Evolutionary conservation across 2,329 filamentous ascomycete species (phyloP), one percentile per base, ranked within the genome.

Genomic region (Colletotrichum sp.): DNA sequence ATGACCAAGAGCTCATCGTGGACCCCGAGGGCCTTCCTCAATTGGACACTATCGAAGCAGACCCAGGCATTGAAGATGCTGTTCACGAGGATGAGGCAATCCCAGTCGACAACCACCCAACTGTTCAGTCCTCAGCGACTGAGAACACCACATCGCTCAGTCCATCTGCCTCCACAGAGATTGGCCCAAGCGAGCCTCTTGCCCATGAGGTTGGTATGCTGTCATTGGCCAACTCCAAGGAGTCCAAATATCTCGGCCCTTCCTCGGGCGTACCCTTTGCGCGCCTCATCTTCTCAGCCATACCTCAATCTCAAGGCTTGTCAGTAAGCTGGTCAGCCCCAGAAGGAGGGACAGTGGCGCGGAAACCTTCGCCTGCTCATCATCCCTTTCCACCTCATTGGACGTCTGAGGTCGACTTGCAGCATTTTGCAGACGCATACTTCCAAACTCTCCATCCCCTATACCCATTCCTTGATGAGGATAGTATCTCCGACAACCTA

Each of bases 251-350:
- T 67, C 87, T 91, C 16, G 89, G 89, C 0, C 89, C 89, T 5
- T 91, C 89, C 0, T 90, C 88, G 48, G 89, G 89, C 1, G 89
- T 88, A 70, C 89, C 89, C 52, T 84, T 91, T 15, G 88, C 88
- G 2, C 86, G 87, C 2, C 82, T 89, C 5, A 84, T 90, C 75
- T 83, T 90, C 28, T 67, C 12, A 83, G 85, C 24, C 85, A 82
- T 10, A 81, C 83, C 5, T 82, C 83, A 12, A 67, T 66, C 63
- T 15, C 63, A 48, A 24, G 63, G 63, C n/a, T 26, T 66, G 36
- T 66, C 63, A 8, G 63, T 66, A 3, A 66, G 24, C 36, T 52
- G 63, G 63, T 15, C 63, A n/a, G 63, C 63, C 5, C 34, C 63
- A 7, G 34, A 30, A 28, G 63, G 63, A 18, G 63, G 36, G 6